Base-by-base conservation (phyloP, 2,329 filamentous ascomycete species). In the Lachnellula arida region DNA sequence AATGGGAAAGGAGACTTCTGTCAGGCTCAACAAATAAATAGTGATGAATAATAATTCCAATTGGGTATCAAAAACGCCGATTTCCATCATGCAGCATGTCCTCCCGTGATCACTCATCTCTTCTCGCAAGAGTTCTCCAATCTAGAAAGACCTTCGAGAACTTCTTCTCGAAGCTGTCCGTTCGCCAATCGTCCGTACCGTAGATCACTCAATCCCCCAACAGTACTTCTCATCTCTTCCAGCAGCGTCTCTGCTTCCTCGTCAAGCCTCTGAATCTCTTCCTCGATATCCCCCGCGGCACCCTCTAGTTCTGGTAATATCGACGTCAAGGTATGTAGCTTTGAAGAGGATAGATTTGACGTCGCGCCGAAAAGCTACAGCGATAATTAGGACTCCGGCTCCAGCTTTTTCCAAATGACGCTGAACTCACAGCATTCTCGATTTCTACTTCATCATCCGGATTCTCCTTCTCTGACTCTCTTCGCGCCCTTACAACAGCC, bases 131-230 rank as follows among this genome's bases (percentile, higher is more conserved):
- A 59, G 23, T 17, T 55, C 68, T 88, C 82, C 35, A 91, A 75
- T 59, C 80, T 78, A 59, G 77, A 75, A 37, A 94, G 74, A 5
- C 86, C 86, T 47, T 86, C 81, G 17, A 91, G 74, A 32, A 90
- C 81, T 62, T 91, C 86, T 47, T 83, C 78, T 25, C 77, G 78
- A 34, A 92, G 73, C 57, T 83, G 78, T 22, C 78, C 71, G 60
- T 88, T 87, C 37, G 81, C 78, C 56, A 94, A 80, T 54, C 85
- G 85, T 39, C 91, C 91, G 66, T 94, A 93, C 46, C 89, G 84
- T 54, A 96, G 77, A 71, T 95, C 89, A 71, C 90, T 95, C 69
- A 96, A 75, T 48, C 81, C 83, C 34, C 87, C 87, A 15, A 94
- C 80, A 0, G 80, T 86, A 54, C 83, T 78, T 61, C 79, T 79